Conservation (phyloP, 352 stramenopile genomes). For the Phytophthora pisi region DNA sequence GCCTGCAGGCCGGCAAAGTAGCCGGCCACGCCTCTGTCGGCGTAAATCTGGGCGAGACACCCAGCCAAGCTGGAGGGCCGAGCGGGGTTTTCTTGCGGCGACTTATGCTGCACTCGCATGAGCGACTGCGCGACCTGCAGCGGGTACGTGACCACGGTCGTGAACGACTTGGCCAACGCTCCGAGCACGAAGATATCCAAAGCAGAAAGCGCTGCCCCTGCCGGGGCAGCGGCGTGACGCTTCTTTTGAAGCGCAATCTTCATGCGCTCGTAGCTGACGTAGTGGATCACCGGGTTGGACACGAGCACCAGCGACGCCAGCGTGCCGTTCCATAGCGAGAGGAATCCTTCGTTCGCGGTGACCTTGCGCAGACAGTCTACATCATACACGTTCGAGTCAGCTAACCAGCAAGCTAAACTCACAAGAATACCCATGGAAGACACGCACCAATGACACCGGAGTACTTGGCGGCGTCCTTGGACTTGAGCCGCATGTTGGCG, state of each 20-base stretch:
- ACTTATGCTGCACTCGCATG: slow-evolving; percentile 77
- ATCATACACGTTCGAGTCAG: no score
- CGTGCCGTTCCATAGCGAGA: slow-evolving; percentile 93
- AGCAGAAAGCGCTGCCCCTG: slow-evolving; percentile 49
- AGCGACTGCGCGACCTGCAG: slow-evolving; percentile 94
- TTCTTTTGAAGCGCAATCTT: slow-evolving; percentile 74
- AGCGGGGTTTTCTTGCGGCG: slow-evolving; percentile 10
- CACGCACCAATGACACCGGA: slow-evolving; percentile 41
- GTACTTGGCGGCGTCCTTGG: slow-evolving; percentile 75
- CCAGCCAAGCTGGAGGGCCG: slow-evolving; percentile 26
- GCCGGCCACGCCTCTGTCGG: slow-evolving; percentile 69
- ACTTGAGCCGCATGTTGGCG: slow-evolving; percentile 93
- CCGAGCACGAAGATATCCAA: slow-evolving; percentile 93
- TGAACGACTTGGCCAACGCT: slow-evolving; percentile 91
- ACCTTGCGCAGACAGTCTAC: slow-evolving; percentile 64
- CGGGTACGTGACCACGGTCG: slow-evolving; percentile 94
- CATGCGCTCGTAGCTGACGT: slow-evolving; percentile 94
- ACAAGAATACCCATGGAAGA: not conserved
- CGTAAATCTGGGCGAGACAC: slow-evolving; percentile 69
- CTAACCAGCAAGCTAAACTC: no score
- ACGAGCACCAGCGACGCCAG: slow-evolving; percentile 92
- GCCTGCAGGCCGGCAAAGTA: slow-evolving; percentile 93
- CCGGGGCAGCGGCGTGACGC: slow-evolving; percentile 21
- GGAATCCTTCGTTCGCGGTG: slow-evolving; percentile 72
- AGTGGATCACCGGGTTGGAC: slow-evolving; percentile 96